phyloP scores from a whole-genome alignment of 2,329 filamentous ascomycete genomes.

The Fusarium nodosum region DNA sequence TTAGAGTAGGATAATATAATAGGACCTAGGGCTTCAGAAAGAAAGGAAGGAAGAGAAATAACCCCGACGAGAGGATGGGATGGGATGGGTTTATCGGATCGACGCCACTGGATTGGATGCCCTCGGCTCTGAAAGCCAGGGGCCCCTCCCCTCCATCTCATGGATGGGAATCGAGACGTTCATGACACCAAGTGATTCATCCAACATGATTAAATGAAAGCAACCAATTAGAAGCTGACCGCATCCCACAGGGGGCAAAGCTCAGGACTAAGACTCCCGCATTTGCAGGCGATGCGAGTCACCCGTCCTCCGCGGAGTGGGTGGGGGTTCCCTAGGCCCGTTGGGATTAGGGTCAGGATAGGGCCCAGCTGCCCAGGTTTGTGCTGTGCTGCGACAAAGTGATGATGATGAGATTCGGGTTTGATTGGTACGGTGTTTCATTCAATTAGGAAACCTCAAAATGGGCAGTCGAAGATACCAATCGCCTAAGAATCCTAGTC shows the following conservation, averaged over 20 bases:
- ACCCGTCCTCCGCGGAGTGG: slow-evolving; percentile 52
- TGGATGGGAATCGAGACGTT: slow-evolving; percentile 30
- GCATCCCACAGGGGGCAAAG: slow-evolving; percentile 52
- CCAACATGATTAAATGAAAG: slow-evolving; percentile 13
- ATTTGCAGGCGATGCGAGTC: slow-evolving; percentile 64
- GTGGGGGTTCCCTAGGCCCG: slow-evolving; percentile 12
- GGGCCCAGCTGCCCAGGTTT: slow-evolving; percentile 5
- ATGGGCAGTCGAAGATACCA: not conserved
- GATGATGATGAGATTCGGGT: slow-evolving; percentile 7
- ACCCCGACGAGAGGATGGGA: slow-evolving; percentile 14
- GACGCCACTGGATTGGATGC: slow-evolving; percentile 32
- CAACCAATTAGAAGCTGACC: slow-evolving; percentile 52
- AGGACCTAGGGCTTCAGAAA: not conserved
- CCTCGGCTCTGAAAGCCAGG: slow-evolving; percentile 3
- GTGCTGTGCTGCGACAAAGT: slow-evolving; percentile 7
- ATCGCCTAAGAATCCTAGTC: not conserved
- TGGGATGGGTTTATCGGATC: slow-evolving; percentile 30
- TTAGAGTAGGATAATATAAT: not conserved
- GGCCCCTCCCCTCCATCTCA: slow-evolving; percentile 26
- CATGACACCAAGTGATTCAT: slow-evolving; percentile 47
- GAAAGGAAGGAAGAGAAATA: slow-evolving; percentile 15
- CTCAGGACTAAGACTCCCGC: slow-evolving; percentile 18
- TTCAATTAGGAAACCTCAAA: not conserved
- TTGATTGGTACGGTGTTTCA: not conserved
- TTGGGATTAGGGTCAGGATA: slow-evolving; percentile 13